These are phyloP conservation scores for Kitagawia praeruptora DNA, from an alignment of 129 eudicot species.

Conservation along the genomic window DNA sequence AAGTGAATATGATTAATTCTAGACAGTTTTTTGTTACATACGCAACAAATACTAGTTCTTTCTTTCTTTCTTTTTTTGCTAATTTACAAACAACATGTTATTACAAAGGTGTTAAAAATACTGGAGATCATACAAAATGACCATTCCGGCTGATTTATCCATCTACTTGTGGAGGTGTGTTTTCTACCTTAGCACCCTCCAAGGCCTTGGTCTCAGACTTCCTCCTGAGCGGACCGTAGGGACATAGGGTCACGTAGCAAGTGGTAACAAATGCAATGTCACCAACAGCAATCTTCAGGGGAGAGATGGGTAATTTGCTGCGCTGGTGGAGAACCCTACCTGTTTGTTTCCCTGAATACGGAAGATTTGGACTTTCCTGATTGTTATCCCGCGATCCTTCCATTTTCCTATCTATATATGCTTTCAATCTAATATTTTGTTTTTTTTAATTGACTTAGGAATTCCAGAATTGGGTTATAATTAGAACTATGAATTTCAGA, in stretches of 20 bases:
- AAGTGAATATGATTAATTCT: too few relatives aligned
- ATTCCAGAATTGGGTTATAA: too few relatives aligned
- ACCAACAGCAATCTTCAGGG: conserved; percentile 35
- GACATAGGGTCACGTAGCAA: conserved; percentile 48
- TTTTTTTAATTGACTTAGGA: too few relatives aligned
- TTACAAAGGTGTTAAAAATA: neutral
- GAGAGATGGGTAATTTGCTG: conserved; percentile 30
- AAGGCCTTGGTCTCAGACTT: conserved; percentile 74
- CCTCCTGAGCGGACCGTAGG: conserved; percentile 27
- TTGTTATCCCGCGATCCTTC: neutral
- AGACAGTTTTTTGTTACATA: too few relatives aligned
- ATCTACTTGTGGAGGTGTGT: conserved; percentile 48
- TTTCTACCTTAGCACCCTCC: conserved; percentile 58
- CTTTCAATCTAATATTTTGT: neutral
- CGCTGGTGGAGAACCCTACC: neutral
- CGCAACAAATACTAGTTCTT: too few relatives aligned
- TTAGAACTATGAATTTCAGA: too few relatives aligned
- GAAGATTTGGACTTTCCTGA: conserved; percentile 8
- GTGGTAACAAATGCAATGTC: conserved; percentile 37
- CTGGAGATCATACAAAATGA: neutral
- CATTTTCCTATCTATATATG: neutral
- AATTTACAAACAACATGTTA: neutral
- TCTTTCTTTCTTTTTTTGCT: too few relatives aligned
- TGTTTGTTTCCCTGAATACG: neutral
- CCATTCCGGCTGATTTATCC: neutral